Evolutionary conservation across 768 basidiomycete species (phyloP), one percentile per base, ranked within the genome.

Genomic region (Suillus alpinus): DNA sequence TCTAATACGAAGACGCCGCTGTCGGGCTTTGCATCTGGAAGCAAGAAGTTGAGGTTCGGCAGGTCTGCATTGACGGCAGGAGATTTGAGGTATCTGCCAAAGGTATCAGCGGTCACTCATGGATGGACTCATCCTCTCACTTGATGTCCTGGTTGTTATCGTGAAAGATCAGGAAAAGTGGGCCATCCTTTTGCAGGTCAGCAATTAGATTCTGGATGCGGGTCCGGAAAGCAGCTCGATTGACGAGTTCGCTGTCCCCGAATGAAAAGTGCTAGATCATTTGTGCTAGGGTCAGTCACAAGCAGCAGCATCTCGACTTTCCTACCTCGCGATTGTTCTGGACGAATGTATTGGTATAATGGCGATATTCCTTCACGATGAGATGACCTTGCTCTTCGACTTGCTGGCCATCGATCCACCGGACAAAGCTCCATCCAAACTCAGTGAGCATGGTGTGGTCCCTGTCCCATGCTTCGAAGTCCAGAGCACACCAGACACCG

Each of bases 381-480:
- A 86, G 73, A 69, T 92, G 89, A 0, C 82, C 86, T 46, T 75
- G 66, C 56, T 85, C 80, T 40, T 76, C 75, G 43, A 84, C 67
- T 67, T 77, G 78, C 44, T 76, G 46, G 4, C 80, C 85, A 29
- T 81, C 75, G 53, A 83, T 75, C 85, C 87, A 92, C 9, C 75
- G 77, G 34, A 87, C 65, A 9, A 77, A 68, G 65, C 85, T 84
- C 81, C 85, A 94, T n/a, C 94, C 94, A 65, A 92, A 88, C 70
- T 95, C 94, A 29, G 90, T 92, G 63, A 94, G 77, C 23, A 87
- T 63, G 1, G 76, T 82, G 67, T 92, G 89, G 46, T 92, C 89
- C 44, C 73, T 72, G 68, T 95, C 93, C 91, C 91, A 94, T 18
- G 82, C 84, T 73, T 94, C 93, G 63, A 94, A 87, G 70, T 94